Evolutionary conservation across 148 eudicot genomes (phyloP).

Genomic region (Beta vulgaris): DNA sequence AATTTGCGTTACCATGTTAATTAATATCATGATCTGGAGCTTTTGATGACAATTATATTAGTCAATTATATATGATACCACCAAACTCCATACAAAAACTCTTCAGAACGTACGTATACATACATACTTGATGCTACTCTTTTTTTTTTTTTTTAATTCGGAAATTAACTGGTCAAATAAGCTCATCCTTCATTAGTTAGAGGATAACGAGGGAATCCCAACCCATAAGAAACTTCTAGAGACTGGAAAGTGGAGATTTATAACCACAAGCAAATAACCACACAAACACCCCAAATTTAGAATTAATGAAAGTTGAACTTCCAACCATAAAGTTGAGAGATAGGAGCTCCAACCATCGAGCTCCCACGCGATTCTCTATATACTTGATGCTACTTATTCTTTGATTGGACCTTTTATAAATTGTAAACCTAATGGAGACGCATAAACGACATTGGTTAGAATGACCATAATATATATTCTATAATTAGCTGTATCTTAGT

Average conservation of each 20-base stretch:
- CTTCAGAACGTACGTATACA: not conserved
- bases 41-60: not conserved
- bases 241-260: too few relatives aligned
- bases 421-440: too few relatives aligned
- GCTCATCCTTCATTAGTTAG: not conserved
- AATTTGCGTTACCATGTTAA: not conserved
- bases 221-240: too few relatives aligned
- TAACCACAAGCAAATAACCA: too few relatives aligned
- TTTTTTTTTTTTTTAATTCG: not conserved
- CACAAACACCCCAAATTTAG: too few relatives aligned
- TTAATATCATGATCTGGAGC: not conserved
- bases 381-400: too few relatives aligned
- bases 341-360: too few relatives aligned
- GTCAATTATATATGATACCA: not conserved
- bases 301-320: too few relatives aligned
- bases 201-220: too few relatives aligned
- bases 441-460: not conserved
- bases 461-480: not conserved
- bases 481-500: conserved; percentile 1
- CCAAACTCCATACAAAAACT: not conserved
- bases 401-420: too few relatives aligned
- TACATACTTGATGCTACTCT: not conserved
- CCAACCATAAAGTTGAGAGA: too few relatives aligned
- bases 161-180: not conserved
- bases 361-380: too few relatives aligned